These are phyloP conservation scores for Lactarius quietus DNA, from an alignment of 768 basidiomycete species.

Conservation along the genomic window DNA sequence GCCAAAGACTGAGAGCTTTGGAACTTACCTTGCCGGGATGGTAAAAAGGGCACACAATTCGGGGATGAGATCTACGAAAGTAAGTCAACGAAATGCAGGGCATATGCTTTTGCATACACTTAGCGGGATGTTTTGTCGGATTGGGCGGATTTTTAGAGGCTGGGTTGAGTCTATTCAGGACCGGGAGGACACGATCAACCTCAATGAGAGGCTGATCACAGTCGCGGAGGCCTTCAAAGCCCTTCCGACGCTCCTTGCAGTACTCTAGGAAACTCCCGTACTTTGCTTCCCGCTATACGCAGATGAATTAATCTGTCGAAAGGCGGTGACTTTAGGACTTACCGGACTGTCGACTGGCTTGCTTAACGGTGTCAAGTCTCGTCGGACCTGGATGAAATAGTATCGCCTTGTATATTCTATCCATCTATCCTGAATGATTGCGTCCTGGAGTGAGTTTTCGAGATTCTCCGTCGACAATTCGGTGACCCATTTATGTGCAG, in stretches of 20 bases:
- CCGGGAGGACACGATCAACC: conserved; percentile 49
- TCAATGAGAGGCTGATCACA: conserved; percentile 70
- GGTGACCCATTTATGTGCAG: conserved; percentile 49
- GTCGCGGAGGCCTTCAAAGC: conserved; percentile 58
- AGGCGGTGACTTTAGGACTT: conserved; percentile 29
- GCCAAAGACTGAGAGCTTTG: not conserved
- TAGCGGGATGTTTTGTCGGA: conserved; percentile 43
- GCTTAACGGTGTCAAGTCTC: conserved; percentile 70
- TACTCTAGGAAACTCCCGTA: conserved; percentile 63
- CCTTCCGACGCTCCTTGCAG: conserved; percentile 57
- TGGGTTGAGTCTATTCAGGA: conserved; percentile 60
- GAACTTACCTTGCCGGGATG: conserved; percentile 62
- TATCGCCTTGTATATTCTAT: conserved; percentile 76
- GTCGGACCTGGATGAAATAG: conserved; percentile 50
- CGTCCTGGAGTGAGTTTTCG: conserved; percentile 43
- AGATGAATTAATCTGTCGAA: conserved; percentile 11
- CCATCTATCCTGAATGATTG: conserved; percentile 70
- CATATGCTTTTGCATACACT: conserved; percentile 46
- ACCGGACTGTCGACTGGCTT: conserved; percentile 64
- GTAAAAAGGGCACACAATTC: conserved; percentile 72
- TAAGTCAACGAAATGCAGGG: conserved; percentile 1
- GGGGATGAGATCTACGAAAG: conserved; percentile 38
- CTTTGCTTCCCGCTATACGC: conserved; percentile 53
- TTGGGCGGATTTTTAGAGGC: conserved; percentile 39
- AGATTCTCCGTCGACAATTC: conserved; percentile 42